phyloP scores from a whole-genome alignment of 805 yeast species.

The Candida hungchunana region DNA sequence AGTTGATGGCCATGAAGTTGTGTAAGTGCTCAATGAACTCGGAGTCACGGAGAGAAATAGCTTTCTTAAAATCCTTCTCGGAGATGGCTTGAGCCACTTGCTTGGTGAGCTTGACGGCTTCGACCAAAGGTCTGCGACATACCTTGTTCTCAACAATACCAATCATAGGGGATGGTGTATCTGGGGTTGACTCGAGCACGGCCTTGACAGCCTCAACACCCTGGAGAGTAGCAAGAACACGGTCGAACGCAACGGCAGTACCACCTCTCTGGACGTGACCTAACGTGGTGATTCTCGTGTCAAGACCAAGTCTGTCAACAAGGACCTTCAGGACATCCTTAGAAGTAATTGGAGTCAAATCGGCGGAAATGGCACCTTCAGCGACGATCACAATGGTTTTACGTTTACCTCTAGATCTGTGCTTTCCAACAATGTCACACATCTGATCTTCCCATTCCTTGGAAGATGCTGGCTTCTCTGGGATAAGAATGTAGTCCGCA shows the following conservation, averaged over 20 bases:
- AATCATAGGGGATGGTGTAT: constrained; percentile 92
- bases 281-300: constrained; percentile 89
- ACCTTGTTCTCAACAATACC: constrained; percentile 85
- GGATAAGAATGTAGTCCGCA: constrained; percentile 92
- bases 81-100: constrained; percentile 88
- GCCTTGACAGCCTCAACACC: constrained; percentile 98
- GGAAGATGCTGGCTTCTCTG: constrained; percentile 83
- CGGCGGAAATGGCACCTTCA: constrained; percentile 90
- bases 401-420: constrained; percentile 83
- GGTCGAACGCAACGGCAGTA: constrained; percentile 92
- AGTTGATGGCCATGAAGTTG: constrained; percentile 65
- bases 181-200: constrained; percentile 81
- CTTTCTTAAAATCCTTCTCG: constrained; percentile 73
- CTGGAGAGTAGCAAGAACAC: constrained; percentile 88
- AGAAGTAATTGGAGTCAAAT: constrained; percentile 75
- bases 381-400: constrained; percentile 96
- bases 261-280: constrained; percentile 99
- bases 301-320: constrained; percentile 72
- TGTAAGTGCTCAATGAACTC: constrained; percentile 79
- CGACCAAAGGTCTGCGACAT: constrained; percentile 78
- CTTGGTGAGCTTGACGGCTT: constrained; percentile 83
- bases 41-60: constrained; percentile 82
- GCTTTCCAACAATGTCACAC: constrained; percentile 68
- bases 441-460: constrained; percentile 78
- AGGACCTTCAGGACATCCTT: constrained; percentile 78